Evolutionary conservation across 2,329 filamentous ascomycete species (phyloP), one percentile per base, ranked within the genome.

Genomic region (Lecanicillium sp.): DNA sequence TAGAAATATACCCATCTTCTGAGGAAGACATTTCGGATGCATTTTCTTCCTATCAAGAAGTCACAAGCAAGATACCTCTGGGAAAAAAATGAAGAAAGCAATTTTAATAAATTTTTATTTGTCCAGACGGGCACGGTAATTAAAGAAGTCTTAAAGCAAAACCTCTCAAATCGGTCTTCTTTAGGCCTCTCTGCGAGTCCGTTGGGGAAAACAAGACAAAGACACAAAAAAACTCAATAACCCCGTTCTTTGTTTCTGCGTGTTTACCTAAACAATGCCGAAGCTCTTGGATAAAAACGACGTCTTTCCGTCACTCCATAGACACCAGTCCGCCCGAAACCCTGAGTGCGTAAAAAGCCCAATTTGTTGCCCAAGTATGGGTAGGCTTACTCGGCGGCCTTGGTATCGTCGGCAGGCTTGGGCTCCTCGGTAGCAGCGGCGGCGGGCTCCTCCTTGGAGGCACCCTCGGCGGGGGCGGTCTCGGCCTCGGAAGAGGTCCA

Each of bases 401-500:
- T 90, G 61, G 79, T 69, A 77, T 89, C 87, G 67, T 83, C 78
- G 48, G 72, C 62, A 51, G 74, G 58, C 50, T 72, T 67, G 51
- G 75, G 65, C 55, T 77, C 72, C 37, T 48, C 45, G 7, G 26
- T 29, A 29, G 74, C 72, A 52, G 74, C 63, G 57, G 79, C 71
- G 55, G 72, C 70, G 26, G 67, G 64, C 52, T 69, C 67, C 62
- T 69, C 67, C 48, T 64, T 57, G 51, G 81, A 68, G 52, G 78
- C 67, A 60, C 78, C 73, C 53, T 68, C 68, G 54, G 70, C 67
- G 52, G 68, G 70, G 55, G 78, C 76, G 62, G 87, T 81, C 79
- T 97, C 93, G 56, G 90, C 88, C 82, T 97, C 93, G 59, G 91
- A 97, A 53, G 91, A 97, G 65, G 93, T 97, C 93, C 93, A 97